Evolutionary conservation across 345 rosid genomes (phyloP).

Genomic region (Populus tremula): DNA sequence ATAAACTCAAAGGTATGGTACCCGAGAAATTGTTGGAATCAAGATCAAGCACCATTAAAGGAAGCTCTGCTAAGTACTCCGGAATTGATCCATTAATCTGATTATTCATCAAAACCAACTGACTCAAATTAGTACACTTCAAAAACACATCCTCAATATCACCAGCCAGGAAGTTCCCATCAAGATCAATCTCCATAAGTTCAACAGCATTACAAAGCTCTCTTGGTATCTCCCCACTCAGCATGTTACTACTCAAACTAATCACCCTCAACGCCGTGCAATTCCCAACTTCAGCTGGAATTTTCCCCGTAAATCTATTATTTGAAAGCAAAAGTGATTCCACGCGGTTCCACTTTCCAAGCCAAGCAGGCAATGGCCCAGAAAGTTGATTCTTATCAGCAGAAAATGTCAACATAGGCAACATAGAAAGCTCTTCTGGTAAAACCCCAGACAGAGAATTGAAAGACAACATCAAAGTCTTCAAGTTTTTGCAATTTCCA

Average conservation of each 20-base stretch:
- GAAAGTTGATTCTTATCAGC: constrained; percentile 76
- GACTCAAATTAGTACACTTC: constrained; percentile 55
- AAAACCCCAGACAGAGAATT: constrained; percentile 64
- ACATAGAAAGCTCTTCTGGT: constrained; percentile 59
- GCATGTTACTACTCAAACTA: constrained; percentile 52
- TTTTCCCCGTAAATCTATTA: constrained; percentile 54
- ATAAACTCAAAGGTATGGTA: constrained; percentile 51
- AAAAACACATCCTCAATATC: constrained; percentile 54
- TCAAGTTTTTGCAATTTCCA: constrained; percentile 60
- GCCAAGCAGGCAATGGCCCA: constrained; percentile 68
- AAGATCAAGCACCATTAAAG: constrained; percentile 63
- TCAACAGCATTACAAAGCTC: constrained; percentile 69
- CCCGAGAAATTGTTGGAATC: constrained; percentile 80
- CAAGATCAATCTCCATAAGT: constrained; percentile 55
- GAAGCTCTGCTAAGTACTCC: constrained; percentile 59
- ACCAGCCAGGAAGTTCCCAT: constrained; percentile 54
- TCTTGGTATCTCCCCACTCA: constrained; percentile 59
- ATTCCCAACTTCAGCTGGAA: constrained; percentile 58
- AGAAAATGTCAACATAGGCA: constrained; percentile 61
- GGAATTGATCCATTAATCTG: constrained; percentile 59
- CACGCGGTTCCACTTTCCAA: constrained; percentile 59
- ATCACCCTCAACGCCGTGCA: constrained; percentile 57
- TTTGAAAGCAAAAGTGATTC: constrained; percentile 59
- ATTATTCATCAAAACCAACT: constrained; percentile 55
- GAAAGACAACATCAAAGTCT: constrained; percentile 61